Evolutionary conservation across 2,329 filamentous ascomycete species (phyloP), one percentile per base, ranked within the genome.

Genomic region (Knufia fluminis): DNA sequence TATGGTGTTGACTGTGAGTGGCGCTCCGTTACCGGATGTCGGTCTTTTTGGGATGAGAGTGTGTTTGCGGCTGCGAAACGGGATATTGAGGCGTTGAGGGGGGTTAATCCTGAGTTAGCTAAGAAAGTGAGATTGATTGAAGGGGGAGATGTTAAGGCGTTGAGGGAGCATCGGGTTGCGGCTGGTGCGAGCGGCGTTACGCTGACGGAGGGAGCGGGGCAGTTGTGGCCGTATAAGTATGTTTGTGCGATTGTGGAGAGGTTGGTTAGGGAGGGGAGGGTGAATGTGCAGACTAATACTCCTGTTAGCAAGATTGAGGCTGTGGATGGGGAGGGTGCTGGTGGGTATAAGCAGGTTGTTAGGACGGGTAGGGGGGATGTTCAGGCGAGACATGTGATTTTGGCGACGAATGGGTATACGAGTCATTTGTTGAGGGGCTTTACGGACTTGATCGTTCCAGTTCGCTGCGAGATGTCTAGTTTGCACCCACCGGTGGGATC

Each of bases 401-500:
- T 94, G 14, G 84, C 86, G 3, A 91, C 85, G 1, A 95, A 95
- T 61, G 90, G 73, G 2, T 94, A 94, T 65, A 90, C 87, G 0
- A 86, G 86, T 1, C 75, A 82, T 52, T 72, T 95, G 3, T 68
- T 91, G 1, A 86, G 86, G 0, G 62, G 70, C 28, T 83, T 91
- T 57, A 71, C 77, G 7, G 78, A 82, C 55, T 72, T 89, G 7
- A 84, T 94, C 54, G 78, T 90, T 2, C 90, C 90, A 0, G 81
- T 85, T 1, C 74, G 85, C 20, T 88, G 86, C 1, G 60, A 65
- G 24, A 67, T 66, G 52, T 59, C 63, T 45, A 63, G 63, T 4
- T 63, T 68, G 14, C 81, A 90, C 3, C 56, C 57, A 20, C 53
- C 61, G 3, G 22, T 49, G 7, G 33, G 46, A 3, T 52, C 63